Evolutionary conservation across 805 yeast genomes (phyloP).

Genomic region (Metschnikowia lunata): DNA sequence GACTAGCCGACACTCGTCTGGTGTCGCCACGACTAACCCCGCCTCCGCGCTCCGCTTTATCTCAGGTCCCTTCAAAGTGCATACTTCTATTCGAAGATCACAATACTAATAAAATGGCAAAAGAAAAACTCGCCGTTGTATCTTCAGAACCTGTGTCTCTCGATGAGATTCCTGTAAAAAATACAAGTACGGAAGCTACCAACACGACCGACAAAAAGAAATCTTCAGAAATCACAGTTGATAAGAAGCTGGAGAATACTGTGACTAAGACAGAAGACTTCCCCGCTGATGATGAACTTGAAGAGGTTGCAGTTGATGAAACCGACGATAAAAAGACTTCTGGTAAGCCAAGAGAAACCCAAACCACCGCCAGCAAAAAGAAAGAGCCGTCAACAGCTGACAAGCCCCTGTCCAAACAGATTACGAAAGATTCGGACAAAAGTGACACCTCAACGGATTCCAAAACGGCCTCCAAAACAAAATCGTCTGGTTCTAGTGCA

Average conservation of each 20-base stretch:
- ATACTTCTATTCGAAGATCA: too few relatives aligned
- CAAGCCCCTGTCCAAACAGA: not conserved
- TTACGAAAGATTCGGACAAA: not conserved
- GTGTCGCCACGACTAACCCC: not conserved
- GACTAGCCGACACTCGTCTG: too few relatives aligned
- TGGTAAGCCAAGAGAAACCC: too few relatives aligned
- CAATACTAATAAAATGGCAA: slow-evolving; percentile 1
- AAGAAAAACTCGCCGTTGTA: slow-evolving; percentile 28
- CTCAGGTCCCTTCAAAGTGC: too few relatives aligned
- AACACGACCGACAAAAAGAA: not conserved
- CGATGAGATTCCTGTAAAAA: slow-evolving; percentile 14
- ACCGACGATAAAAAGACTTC: not conserved
- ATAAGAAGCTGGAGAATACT: not conserved
- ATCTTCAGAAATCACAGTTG: not conserved
- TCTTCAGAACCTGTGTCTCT: slow-evolving; percentile 32
- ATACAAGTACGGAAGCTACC: not conserved
- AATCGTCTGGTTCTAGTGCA: not conserved
- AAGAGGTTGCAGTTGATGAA: slow-evolving; percentile 1
- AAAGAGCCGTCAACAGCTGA: not conserved
- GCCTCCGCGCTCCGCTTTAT: slow-evolving; percentile 2
- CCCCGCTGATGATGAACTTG: slow-evolving; percentile 5
- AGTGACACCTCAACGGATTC: not conserved
- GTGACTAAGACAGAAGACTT: not conserved
- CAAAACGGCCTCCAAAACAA: not conserved
- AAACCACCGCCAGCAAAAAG: too few relatives aligned